Evolutionary conservation across 371 early-diverging fungal species (phyloP).

Genomic region (Mucor saturninus): DNA sequence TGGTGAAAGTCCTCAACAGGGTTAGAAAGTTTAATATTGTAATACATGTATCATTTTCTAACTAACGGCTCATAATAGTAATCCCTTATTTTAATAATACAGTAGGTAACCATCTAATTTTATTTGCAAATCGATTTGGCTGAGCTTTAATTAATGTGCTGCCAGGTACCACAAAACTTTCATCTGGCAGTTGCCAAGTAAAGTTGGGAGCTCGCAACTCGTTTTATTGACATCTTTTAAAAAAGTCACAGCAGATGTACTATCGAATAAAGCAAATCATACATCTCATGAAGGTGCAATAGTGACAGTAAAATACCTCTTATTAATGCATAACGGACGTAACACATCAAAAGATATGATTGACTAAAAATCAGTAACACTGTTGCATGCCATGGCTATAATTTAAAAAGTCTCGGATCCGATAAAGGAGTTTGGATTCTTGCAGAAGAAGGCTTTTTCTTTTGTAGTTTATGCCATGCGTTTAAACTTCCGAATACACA

Average conservation of each 20-base stretch:
- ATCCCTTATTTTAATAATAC: too few relatives aligned
- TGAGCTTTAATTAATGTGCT: too few relatives aligned
- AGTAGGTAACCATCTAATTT: too few relatives aligned
- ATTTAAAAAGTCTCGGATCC: constrained; percentile 43
- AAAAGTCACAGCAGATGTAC: neutral
- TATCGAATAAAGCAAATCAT: constrained; percentile 22
- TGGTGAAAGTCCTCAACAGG: too few relatives aligned
- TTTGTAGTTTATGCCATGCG: constrained; percentile 18
- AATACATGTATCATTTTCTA: too few relatives aligned
- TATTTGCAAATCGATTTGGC: too few relatives aligned
- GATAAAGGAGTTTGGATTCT: constrained; percentile 56
- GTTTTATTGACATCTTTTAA: too few relatives aligned
- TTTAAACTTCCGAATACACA: neutral
- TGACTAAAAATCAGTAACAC: constrained; percentile 50
- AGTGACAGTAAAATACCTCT: constrained; percentile 57
- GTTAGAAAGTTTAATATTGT: too few relatives aligned
- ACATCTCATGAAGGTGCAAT: constrained; percentile 49
- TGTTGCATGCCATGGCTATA: constrained; percentile 69
- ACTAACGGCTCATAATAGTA: too few relatives aligned
- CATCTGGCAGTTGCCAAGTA: constrained; percentile 46
- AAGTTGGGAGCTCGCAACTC: constrained; percentile 46
- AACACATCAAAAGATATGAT: constrained; percentile 59
- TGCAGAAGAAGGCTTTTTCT: constrained; percentile 46
- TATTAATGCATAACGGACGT: constrained; percentile 50
- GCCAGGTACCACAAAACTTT: constrained; percentile 6